Evolutionary conservation across 2,329 filamentous ascomycete genomes (phyloP).

Genomic region (Tolypocladium tundrense): DNA sequence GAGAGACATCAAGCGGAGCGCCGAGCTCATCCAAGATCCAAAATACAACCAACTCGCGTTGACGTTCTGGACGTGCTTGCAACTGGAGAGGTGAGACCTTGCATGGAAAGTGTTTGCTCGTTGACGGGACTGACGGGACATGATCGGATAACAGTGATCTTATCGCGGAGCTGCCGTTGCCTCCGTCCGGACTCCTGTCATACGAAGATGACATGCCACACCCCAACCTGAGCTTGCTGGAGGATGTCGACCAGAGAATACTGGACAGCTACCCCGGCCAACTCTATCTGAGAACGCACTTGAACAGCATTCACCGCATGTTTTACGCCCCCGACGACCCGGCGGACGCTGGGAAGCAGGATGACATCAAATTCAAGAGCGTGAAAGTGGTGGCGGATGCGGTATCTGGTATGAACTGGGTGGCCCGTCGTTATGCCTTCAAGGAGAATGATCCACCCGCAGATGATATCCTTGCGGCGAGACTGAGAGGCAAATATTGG

Average conservation of each 20-base stretch:
- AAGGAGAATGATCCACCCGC: conserved; percentile 61
- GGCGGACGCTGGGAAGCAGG: conserved; percentile 15
- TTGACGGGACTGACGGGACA: not conserved
- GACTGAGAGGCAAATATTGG: conserved; percentile 89
- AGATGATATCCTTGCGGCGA: conserved; percentile 66
- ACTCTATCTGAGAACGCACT: conserved; percentile 51
- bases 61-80: conserved; percentile 88
- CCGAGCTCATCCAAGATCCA: conserved; percentile 29
- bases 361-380: conserved; percentile 28
- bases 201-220: conserved; percentile 57
- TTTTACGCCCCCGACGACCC: conserved; percentile 38
- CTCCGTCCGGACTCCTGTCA: conserved; percentile 49
- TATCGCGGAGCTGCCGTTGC: conserved; percentile 67
- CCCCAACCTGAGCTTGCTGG: conserved; percentile 42
- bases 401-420: conserved; percentile 33
- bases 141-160: conserved; percentile 56
- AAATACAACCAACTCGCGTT: conserved; percentile 55
- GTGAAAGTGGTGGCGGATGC: conserved; percentile 35
- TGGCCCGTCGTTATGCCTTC: conserved; percentile 43
- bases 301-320: conserved; percentile 52
- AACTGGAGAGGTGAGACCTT: conserved; percentile 65
- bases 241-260: conserved; percentile 35
- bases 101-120: not conserved
- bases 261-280: conserved; percentile 53
- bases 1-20: conserved; percentile 26